A percentile compares a stretch with the other conserved stretches of the same genome.
phyloP scores from a whole-genome alignment of 306 rosid genomes.

The Gastrolobium bilobum region DNA sequence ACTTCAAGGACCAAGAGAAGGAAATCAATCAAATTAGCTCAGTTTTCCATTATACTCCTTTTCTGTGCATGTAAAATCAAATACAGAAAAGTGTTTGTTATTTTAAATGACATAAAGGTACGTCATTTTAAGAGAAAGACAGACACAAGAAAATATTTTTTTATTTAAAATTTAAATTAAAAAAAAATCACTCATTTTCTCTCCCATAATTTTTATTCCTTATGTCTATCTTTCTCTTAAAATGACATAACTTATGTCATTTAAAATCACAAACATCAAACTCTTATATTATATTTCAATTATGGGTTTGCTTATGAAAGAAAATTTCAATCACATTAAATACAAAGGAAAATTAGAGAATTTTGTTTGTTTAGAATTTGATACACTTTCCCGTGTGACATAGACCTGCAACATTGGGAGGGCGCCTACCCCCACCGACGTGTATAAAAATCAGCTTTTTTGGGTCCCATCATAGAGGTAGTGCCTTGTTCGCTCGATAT shows the following conservation, averaged over 20 bases:
- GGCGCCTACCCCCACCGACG: slow-evolving; percentile 51
- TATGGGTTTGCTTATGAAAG: not conserved
- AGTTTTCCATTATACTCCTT: not conserved
- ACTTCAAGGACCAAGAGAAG: slow-evolving; percentile 7
- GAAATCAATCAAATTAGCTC: slow-evolving; percentile 27
- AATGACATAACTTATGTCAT: too few relatives aligned
- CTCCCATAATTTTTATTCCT: too few relatives aligned
- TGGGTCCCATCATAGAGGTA: not conserved
- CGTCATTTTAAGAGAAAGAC: too few relatives aligned
- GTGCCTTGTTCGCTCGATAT: not conserved
- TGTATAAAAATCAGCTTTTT: not conserved
- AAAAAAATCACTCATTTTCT: too few relatives aligned
- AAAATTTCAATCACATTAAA: not conserved
- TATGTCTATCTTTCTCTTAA: too few relatives aligned
- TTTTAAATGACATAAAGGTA: too few relatives aligned
- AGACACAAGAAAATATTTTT: too few relatives aligned
- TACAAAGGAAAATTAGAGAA: not conserved
- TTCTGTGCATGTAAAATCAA: not conserved
- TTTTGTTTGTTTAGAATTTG: slow-evolving; percentile 23
- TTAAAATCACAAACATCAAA: too few relatives aligned
- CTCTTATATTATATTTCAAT: slow-evolving; percentile 1
- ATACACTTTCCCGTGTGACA: not conserved
- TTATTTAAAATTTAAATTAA: too few relatives aligned
- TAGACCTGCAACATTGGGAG: not conserved
- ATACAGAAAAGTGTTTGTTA: too few relatives aligned